A percentile compares a stretch with the other conserved stretches of the same genome.
Evolutionary conservation across 2,329 filamentous ascomycete genomes (phyloP).

Genomic region (Cladosporium sp.): DNA sequence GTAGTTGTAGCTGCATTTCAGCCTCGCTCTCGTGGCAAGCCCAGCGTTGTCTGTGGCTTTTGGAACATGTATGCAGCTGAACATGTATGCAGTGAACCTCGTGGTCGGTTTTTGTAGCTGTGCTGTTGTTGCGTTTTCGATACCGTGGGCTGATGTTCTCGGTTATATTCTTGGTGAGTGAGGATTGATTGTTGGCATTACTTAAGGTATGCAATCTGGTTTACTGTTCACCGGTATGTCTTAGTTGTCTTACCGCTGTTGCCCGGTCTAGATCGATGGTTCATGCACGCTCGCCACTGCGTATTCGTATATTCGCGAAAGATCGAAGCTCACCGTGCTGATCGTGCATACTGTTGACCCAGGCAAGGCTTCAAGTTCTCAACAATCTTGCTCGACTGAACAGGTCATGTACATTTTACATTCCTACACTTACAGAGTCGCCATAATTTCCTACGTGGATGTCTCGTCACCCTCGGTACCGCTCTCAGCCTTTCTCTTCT

Average conservation of each 20-base stretch:
- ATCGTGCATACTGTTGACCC: neutral
- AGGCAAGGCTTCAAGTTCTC: neutral
- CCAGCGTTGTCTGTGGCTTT: no score
- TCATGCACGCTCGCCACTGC: neutral
- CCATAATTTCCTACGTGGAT: neutral
- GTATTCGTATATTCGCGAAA: neutral
- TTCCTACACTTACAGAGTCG: neutral
- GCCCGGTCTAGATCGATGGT: neutral
- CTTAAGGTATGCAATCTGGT: neutral
- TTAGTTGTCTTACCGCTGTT: neutral
- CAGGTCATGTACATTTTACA: neutral
- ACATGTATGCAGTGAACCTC: neutral
- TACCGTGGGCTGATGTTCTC: neutral
- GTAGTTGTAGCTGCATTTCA: neutral
- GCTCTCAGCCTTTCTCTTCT: constrained; percentile 61
- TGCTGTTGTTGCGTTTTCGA: neutral
- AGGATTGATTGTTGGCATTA: neutral
- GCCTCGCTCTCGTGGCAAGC: neutral
- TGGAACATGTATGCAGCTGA: neutral
- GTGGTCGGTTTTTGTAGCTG: no score
- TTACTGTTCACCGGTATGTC: neutral
- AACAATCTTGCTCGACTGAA: neutral
- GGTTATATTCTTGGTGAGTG: neutral
- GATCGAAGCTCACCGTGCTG: neutral
- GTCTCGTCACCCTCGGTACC: neutral